Evolutionary conservation across 2,329 filamentous ascomycete species (phyloP).

Genomic region (Cladophialophora carrionii): DNA sequence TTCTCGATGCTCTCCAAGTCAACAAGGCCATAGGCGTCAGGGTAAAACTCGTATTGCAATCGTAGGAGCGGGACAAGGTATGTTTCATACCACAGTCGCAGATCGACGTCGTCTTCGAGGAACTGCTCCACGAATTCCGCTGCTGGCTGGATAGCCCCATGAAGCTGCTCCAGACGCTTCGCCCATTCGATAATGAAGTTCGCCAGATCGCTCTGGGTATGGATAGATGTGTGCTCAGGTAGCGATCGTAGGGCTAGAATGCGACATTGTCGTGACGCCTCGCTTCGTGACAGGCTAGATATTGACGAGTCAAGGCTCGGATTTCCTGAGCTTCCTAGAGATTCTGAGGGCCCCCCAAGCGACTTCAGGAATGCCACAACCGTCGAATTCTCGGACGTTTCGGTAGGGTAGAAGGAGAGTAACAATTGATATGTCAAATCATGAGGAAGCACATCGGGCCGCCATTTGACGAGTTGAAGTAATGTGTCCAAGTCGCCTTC

Average conservation of each 20-base stretch:
- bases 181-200: constrained; percentile 65
- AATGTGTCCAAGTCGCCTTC: constrained; percentile 58
- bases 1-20: constrained; percentile 58
- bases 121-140: constrained; percentile 62
- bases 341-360: constrained; percentile 44
- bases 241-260: constrained; percentile 22
- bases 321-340: constrained; percentile 25
- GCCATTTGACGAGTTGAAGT: constrained; percentile 55
- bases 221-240: constrained; percentile 17
- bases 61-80: constrained; percentile 62
- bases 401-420: constrained; percentile 65
- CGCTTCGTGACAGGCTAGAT: constrained; percentile 21
- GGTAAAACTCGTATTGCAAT: constrained; percentile 66
- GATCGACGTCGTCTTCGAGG: constrained; percentile 55
- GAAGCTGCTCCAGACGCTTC: constrained; percentile 62
- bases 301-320: constrained; percentile 47
- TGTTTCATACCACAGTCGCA: constrained; percentile 64
- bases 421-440: constrained; percentile 62
- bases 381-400: constrained; percentile 50
- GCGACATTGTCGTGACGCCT: constrained; percentile 26
- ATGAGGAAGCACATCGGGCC: constrained; percentile 53
- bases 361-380: constrained; percentile 26
- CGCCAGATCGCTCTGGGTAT: constrained; percentile 40
- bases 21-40: constrained; percentile 50
- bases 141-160: constrained; percentile 60